Conservation (phyloP, 2,329 filamentous ascomycete species). For the Curvularia spicifera region DNA sequence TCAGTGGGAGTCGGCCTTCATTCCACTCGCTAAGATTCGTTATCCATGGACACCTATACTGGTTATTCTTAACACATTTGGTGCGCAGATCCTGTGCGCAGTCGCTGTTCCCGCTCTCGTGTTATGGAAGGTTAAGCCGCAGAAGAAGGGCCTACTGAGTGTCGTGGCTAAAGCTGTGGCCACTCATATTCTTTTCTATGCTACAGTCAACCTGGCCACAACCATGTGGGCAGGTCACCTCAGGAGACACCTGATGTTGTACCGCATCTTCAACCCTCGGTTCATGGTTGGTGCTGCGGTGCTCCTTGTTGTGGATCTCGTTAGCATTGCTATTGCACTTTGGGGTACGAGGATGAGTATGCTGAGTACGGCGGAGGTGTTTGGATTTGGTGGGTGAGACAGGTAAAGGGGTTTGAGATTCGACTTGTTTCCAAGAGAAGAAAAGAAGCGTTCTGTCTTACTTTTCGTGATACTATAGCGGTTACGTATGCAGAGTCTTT, state of each 20-base stretch:
- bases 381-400: conserved; percentile 63
- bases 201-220: conserved; percentile 81
- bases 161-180: conserved; percentile 73
- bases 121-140: conserved; percentile 87
- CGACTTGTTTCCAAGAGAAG: too few species aligned
- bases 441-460: too few species aligned
- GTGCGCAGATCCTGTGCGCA: conserved; percentile 82
- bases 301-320: conserved; percentile 77
- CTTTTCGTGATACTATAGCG: not conserved
- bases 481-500: not conserved
- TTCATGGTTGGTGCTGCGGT: conserved; percentile 82
- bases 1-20: conserved; percentile 96
- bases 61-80: conserved; percentile 85
- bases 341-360: conserved; percentile 77
- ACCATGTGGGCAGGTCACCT: conserved; percentile 90
- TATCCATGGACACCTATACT: conserved; percentile 91
- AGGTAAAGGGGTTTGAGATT: not conserved
- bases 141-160: conserved; percentile 68
- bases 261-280: conserved; percentile 87
- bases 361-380: conserved; percentile 81
- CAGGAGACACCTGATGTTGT: conserved; percentile 93
- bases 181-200: conserved; percentile 81
- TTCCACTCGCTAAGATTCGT: conserved; percentile 78
- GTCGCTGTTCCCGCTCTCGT: conserved; percentile 79
- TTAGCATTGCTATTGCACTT: conserved; percentile 73